phyloP scores from a whole-genome alignment of 129 eudicot genomes.

The Flaveria sonorensis region DNA sequence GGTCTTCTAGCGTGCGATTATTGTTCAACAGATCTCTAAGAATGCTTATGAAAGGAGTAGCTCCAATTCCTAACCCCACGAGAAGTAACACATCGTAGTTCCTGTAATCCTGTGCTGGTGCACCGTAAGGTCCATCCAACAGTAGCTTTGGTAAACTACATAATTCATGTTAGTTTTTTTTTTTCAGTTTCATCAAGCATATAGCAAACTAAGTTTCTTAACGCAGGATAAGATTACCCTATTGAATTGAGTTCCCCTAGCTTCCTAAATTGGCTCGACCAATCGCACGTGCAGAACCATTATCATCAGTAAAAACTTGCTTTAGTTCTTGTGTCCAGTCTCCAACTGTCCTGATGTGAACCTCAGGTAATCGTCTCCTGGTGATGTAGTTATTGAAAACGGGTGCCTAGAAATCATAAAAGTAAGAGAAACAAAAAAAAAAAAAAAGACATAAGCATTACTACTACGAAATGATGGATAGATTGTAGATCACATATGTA shows the following conservation, averaged over 20 bases:
- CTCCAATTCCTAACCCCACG: constrained; percentile 98
- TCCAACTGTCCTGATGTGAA: constrained; percentile 92
- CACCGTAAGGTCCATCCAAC: constrained; percentile 97
- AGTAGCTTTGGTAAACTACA: constrained; percentile 85
- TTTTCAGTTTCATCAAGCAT: background rate
- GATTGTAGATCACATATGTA: background rate
- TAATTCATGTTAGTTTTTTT: background rate
- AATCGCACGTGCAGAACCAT: constrained; percentile 52
- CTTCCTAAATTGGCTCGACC: constrained; percentile 71
- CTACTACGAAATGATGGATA: background rate
- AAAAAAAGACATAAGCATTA: constrained; percentile 11
- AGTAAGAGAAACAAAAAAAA: background rate
- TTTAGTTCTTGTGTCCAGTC: constrained; percentile 95
- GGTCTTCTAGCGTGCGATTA: constrained; percentile 80
- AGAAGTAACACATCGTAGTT: constrained; percentile 88
- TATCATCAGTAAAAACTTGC: constrained; percentile 69
- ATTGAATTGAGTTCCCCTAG: constrained; percentile 51
- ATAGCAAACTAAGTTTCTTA: constrained; percentile 22
- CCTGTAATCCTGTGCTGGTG: constrained; percentile 93
- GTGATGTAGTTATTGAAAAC: constrained; percentile 91
- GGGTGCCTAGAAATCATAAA: constrained; percentile 69
- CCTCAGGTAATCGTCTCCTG: constrained; percentile 85
- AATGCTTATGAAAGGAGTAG: constrained; percentile 95
- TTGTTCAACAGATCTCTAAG: constrained; percentile 86
- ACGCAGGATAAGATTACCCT: constrained; percentile 46